phyloP scores from a whole-genome alignment of 257 asterid genomes.

The Solanum tarijense region DNA sequence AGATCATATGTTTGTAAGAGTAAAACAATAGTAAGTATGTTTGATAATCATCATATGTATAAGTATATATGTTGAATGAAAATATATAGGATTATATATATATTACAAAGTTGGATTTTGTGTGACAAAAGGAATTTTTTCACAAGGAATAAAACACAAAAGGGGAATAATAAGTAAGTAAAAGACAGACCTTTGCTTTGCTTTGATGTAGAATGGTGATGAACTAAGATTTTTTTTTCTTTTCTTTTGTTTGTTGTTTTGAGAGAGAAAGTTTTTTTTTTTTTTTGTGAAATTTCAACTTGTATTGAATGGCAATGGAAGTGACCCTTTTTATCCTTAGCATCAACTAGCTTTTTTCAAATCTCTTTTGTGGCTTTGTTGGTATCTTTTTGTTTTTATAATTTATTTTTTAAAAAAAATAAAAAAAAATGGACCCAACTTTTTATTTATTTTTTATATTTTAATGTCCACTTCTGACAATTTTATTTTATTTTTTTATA shows the following conservation, averaged over 20 bases:
- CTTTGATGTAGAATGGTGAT: background rate
- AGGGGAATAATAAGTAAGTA: conserved; percentile 8
- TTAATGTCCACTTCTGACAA: conserved; percentile 6
- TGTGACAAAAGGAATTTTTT: conserved; percentile 9
- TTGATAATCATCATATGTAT: conserved; percentile 1
- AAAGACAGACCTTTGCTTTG: conserved; percentile 11
- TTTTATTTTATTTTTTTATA: background rate
- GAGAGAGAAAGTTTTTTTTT: background rate
- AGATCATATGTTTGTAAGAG: background rate
- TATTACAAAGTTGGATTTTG: conserved; percentile 24
- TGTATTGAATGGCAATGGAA: background rate
- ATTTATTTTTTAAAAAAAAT: background rate
- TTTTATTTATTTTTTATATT: background rate
- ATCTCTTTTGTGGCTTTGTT: conserved; percentile 23
- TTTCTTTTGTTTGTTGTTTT: background rate
- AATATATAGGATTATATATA: background rate
- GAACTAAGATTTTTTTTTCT: background rate
- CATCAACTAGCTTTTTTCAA: conserved; percentile 10
- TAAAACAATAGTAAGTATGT: background rate
- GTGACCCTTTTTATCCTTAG: conserved; percentile 36
- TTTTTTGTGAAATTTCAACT: no score
- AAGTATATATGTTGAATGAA: background rate
- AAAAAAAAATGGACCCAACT: conserved; percentile 12
- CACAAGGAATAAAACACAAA: conserved; percentile 10
- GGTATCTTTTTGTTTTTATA: conserved; percentile 24